These are phyloP conservation scores for Eimeria sp. DNA, from an alignment of 169 alveolate species.

Conservation along the genomic window DNA sequence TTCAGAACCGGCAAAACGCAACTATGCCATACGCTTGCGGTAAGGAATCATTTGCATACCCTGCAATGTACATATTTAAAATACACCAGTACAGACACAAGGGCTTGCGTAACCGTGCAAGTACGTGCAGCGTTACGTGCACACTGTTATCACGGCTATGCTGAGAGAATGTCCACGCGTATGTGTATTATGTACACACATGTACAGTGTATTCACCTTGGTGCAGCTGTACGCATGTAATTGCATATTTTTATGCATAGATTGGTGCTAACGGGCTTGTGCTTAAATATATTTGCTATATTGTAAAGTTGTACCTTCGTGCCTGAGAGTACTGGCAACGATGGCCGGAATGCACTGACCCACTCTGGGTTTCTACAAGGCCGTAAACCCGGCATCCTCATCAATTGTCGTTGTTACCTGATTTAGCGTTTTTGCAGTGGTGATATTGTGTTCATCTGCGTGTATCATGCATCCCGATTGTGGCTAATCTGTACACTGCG, in stretches of 20 bases:
- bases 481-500: neutral
- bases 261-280: neutral
- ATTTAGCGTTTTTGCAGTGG: neutral
- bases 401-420: neutral
- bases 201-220: neutral
- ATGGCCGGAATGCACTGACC: neutral
- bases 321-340: no score
- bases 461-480: neutral
- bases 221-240: neutral
- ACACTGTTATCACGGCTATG: neutral
- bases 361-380: neutral
- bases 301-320: neutral
- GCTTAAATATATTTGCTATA: neutral
- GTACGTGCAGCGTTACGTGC: neutral
- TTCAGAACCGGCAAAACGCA: slow-evolving; percentile 99
- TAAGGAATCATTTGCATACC: neutral
- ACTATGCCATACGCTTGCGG: slow-evolving; percentile 97
- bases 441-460: neutral
- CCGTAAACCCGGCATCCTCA: neutral
- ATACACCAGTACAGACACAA: neutral
- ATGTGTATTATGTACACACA: neutral
- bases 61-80: neutral
- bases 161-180: no score
- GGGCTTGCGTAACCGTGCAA: neutral
- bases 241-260: neutral